Conservation (phyloP, 2,329 filamentous ascomycete genomes). For the Stenocarpella maydis region DNA sequence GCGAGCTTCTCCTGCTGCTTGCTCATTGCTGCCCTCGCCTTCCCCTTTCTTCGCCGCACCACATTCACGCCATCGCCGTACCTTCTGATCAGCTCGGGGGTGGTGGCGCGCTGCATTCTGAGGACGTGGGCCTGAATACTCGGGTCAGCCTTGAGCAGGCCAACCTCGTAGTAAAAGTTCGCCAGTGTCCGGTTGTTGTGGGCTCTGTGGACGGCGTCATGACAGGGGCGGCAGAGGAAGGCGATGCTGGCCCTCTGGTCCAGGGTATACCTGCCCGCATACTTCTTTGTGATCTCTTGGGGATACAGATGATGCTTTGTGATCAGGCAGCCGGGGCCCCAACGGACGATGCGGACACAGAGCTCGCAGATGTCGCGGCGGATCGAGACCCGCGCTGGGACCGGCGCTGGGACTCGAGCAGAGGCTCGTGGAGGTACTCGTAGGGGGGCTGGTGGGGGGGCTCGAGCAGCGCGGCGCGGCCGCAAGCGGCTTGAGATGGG, state of each 20-base stretch:
- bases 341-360: slow-evolving; percentile 17
- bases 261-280: not conserved
- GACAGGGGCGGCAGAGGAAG: slow-evolving; percentile 19
- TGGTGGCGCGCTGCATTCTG: slow-evolving; percentile 17
- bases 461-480: not conserved
- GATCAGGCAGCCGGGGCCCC: slow-evolving; percentile 20
- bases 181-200: not conserved
- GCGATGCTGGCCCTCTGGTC: not conserved
- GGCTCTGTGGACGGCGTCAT: slow-evolving; percentile 8
- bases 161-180: not conserved
- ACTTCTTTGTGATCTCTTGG: slow-evolving; percentile 4
- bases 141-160: slow-evolving; percentile 10
- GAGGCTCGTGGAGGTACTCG: not conserved
- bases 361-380: slow-evolving; percentile 17
- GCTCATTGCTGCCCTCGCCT: not conserved
- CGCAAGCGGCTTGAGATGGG: not conserved
- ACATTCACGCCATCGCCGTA: not conserved
- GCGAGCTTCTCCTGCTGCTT: too few relatives aligned
- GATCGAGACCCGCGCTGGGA: not conserved
- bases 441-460: too few relatives aligned
- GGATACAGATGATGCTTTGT: slow-evolving; percentile 28
- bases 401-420: not conserved
- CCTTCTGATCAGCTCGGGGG: not conserved
- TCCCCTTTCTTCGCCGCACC: not conserved
- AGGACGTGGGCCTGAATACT: not conserved